Conservation (phyloP, 305 asterid genomes). For the Solanum chacoense region DNA sequence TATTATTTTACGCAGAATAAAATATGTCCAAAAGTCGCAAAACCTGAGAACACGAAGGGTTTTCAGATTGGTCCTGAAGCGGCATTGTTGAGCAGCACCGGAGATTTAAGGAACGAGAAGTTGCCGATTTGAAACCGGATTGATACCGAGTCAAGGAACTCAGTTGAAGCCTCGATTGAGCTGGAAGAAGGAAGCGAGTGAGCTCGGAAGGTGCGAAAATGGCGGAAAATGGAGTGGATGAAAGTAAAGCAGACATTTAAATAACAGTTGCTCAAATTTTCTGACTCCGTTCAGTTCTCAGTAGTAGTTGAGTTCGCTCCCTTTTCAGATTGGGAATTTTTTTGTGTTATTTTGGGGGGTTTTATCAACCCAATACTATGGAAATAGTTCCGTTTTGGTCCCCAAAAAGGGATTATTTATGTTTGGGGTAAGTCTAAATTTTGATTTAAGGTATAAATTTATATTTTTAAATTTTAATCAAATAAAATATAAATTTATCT, state of each 20-base stretch:
- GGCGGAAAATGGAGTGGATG: background rate
- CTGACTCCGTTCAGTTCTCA: background rate
- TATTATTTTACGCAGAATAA: background rate
- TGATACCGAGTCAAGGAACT: constrained; percentile 16
- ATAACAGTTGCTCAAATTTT: background rate
- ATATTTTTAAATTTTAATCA: too few species aligned
- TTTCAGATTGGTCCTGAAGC: constrained; percentile 29
- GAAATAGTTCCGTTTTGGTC: background rate
- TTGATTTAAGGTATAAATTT: too few species aligned
- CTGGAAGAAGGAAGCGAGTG: background rate
- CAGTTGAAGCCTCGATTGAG: background rate
- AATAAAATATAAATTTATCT: too few species aligned
- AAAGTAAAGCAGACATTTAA: constrained; percentile 13
- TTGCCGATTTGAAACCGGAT: constrained; percentile 12
- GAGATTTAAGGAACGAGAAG: constrained; percentile 5
- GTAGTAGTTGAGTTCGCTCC: background rate
- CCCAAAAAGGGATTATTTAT: background rate
- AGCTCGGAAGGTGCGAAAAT: constrained; percentile 2
- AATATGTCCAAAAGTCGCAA: background rate
- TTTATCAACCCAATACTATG: background rate
- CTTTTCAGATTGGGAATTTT: background rate
- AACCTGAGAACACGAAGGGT: constrained; percentile 33
- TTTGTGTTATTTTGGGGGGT: background rate
- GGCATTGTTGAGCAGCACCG: constrained; percentile 41
- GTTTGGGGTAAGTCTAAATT: background rate